Evolutionary conservation across 441 rosid species (phyloP), one percentile per base, ranked within the genome.

Genomic region (Macaranga tanarius): DNA sequence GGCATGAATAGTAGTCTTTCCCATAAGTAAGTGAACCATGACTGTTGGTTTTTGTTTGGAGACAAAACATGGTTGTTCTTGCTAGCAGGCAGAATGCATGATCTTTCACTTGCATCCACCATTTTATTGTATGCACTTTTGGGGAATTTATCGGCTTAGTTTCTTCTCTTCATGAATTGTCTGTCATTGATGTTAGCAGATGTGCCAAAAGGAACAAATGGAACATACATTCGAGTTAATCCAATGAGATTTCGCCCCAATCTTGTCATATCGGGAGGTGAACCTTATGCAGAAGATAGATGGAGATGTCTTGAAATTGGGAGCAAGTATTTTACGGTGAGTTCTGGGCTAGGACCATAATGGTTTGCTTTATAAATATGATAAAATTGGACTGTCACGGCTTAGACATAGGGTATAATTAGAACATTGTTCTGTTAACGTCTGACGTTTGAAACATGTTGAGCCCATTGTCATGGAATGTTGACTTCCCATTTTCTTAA

Each of bases 231-330:
- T 71, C 81, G 74, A 70, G 81, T 92, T 10, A 80, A 70, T 73
- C 81, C 93, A 73, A 71, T 76, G 84, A 91, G 98, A 74, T 95
- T 95, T 79, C 89, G 97, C 69, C 99, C 98, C 59, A 95, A 89
- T 80, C 87, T 92, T 73, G 81, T 91, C 55, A 42, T 91, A 77
- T 79, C 90, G 10, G 97, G 99, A 65, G 93, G 88, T 66, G 84
- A 86, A 76, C 91, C 99, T 28, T 92, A 88, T 42, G 84, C 88
- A 4, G 97, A 95, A 89, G 98, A 95, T 85, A 78, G 82, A 67
- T 95, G 98, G 99, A 80, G 62, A 80, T 83, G 75, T 73, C 84
- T 95, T 67, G 76, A 79, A 75, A 86, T 92, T 60, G 98, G 97
- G 57, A 78, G 78, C 73, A 77, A 77, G 34, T 42, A 54, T 79